Conservation (phyloP, 2,329 filamentous ascomycete genomes). For the Fusarium xyrophilum region DNA sequence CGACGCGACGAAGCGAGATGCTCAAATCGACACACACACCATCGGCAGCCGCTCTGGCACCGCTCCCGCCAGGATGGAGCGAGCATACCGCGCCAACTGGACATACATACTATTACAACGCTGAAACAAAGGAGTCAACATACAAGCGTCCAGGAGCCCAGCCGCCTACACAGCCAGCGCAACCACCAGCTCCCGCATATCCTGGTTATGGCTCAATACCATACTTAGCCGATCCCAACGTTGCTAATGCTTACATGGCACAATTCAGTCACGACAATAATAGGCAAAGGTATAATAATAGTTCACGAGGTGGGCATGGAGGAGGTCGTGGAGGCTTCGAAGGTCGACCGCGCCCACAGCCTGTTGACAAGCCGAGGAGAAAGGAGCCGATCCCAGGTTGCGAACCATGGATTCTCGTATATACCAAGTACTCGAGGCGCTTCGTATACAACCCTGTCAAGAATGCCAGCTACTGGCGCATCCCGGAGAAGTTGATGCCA, state of each 20-base stretch:
- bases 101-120: conserved; percentile 88
- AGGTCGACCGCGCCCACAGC: conserved; percentile 69
- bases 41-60: conserved; percentile 55
- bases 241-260: conserved; percentile 68
- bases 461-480: conserved; percentile 92
- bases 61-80: conserved; percentile 84
- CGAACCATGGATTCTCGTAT: conserved; percentile 90
- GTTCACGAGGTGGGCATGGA: conserved; percentile 42
- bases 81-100: conserved; percentile 89
- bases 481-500: conserved; percentile 84
- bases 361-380: conserved; percentile 79
- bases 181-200: conserved; percentile 44
- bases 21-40: conserved; percentile 79
- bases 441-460: conserved; percentile 91
- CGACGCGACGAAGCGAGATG: conserved; percentile 54
- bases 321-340: conserved; percentile 59
- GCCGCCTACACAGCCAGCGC: conserved; percentile 21
- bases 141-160: conserved; percentile 74
- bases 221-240: conserved; percentile 60
- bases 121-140: conserved; percentile 82
- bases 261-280: conserved; percentile 56
- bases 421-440: conserved; percentile 84
- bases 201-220: conserved; percentile 43
- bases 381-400: conserved; percentile 80
- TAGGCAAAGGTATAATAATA: conserved; percentile 42